These are phyloP conservation scores for Cyathus striatus DNA, from an alignment of 768 basidiomycete species.

Conservation along the genomic window DNA sequence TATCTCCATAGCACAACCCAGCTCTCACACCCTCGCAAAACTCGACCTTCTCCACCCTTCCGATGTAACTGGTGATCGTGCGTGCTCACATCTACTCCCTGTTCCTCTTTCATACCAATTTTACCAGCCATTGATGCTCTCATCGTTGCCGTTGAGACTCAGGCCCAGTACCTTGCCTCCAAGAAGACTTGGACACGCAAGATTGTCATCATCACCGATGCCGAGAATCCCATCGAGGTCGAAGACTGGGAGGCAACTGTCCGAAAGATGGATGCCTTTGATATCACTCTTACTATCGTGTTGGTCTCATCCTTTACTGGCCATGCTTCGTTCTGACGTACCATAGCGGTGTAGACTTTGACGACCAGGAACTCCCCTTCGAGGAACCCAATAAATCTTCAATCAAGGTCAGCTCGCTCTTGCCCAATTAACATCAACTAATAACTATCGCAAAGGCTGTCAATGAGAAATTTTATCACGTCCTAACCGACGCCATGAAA, in stretches of 20 bases:
- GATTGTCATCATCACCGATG: constrained; percentile 82
- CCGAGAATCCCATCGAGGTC: constrained; percentile 64
- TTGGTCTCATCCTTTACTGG: constrained; percentile 26
- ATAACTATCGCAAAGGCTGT: constrained; percentile 37
- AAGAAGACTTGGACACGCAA: constrained; percentile 87
- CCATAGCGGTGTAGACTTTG: constrained; percentile 84
- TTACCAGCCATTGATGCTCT: constrained; percentile 75
- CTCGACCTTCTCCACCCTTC: constrained; percentile 58
- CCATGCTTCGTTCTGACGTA: constrained; percentile 1
- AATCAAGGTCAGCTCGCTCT: constrained; percentile 55
- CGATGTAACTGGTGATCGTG: constrained; percentile 59
- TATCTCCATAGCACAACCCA: constrained; percentile 65
- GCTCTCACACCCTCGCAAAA: constrained; percentile 58
- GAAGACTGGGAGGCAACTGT: constrained; percentile 74
- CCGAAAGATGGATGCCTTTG: constrained; percentile 55
- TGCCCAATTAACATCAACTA: not conserved
- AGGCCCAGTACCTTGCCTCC: constrained; percentile 56
- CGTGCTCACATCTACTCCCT: constrained; percentile 16
- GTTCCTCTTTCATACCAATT: constrained; percentile 1
- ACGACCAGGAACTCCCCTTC: constrained; percentile 61
- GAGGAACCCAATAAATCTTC: constrained; percentile 62
- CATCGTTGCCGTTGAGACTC: constrained; percentile 81
- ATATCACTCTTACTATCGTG: constrained; percentile 67
- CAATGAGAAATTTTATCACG: constrained; percentile 73
- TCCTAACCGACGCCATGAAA: constrained; percentile 33